Percentiles rank a stretch among this genome's conserved stretches.
phyloP scores from a whole-genome alignment of 2,329 filamentous ascomycete genomes.

The Chaetomiaceae sp. region DNA sequence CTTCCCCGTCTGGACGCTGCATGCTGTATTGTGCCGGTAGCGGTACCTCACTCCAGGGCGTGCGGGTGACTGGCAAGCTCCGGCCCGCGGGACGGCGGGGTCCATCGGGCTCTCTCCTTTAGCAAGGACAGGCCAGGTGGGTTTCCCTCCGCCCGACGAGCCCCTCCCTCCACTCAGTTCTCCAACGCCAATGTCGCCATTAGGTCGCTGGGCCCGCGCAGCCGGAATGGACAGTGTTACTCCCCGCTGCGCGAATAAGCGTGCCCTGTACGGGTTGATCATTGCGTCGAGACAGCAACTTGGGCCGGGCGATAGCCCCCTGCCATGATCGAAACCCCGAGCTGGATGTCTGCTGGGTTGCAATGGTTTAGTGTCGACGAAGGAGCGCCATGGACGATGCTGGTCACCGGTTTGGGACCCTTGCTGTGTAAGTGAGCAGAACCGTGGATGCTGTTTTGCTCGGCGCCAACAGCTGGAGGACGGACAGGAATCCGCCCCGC shows the following conservation, averaged over 20 bases:
- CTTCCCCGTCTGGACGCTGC: slow-evolving; percentile 5
- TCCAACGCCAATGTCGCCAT: slow-evolving; percentile 11
- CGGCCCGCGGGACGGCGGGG: slow-evolving; percentile 13
- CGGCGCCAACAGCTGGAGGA: too few species aligned
- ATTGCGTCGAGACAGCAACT: not conserved
- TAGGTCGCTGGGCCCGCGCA: slow-evolving; percentile 2
- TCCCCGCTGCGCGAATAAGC: slow-evolving; percentile 6
- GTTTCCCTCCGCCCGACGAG: slow-evolving; percentile 21
- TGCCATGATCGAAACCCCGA: too few species aligned
- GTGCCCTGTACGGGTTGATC: not conserved
- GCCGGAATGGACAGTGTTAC: slow-evolving; percentile 1
- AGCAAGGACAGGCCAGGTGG: slow-evolving; percentile 1
- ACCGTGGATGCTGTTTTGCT: too few species aligned
- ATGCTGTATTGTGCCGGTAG: slow-evolving; percentile 8
- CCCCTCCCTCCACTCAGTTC: too few species aligned
- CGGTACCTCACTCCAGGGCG: not conserved
- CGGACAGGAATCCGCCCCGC: too few species aligned
- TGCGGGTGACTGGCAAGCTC: not conserved
- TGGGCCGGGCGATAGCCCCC: too few species aligned
- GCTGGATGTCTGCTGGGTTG: too few species aligned
- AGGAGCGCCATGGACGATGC: too few species aligned
- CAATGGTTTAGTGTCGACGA: too few species aligned
- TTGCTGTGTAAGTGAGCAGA: too few species aligned
- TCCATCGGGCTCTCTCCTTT: too few species aligned
- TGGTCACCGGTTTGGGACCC: too few species aligned